Evolutionary conservation across 202 grass and related monocot genomes (phyloP), one percentile per base, ranked within the genome.

Genomic region (Miscanthus sacchariflorus): DNA sequence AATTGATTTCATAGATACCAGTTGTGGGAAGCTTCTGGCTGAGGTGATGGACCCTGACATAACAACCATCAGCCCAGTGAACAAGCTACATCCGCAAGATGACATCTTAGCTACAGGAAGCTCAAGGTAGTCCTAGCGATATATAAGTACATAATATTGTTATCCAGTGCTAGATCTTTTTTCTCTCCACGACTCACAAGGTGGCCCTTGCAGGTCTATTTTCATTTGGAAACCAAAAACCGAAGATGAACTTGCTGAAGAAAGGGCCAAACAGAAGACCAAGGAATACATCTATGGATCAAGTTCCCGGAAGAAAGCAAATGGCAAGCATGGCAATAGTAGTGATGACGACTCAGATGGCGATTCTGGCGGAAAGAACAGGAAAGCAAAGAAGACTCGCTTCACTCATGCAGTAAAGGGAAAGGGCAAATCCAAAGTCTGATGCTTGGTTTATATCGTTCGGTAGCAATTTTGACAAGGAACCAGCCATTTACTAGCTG

Each of bases 1-100:
- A 19, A 99, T 96, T 43, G 96, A 99, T 93, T 96, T 99, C 58
- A 95, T 99, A 85, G 94, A 99, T 45, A 92, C 89, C 5, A 91
- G 74, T 76, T 93, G 89, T 19, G 96, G 96, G 27, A 96, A 91
- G 33, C 94, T 99, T 79, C 80, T 99, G 78, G 96, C 92, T 3
- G 96, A 94, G 88, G 93, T 96, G 67, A 96, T 87, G 72, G 92
- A 99, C 77, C 86, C 92, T 9, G 92, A 96, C 87, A 90, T 96
- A 76, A 92, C 92, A 58, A 99, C 96, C 11, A 99, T 99, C 90
- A 99, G 89, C 71, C 94, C 94, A 6, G 94, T 99, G 52, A 99
- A 96, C 81, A 99, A 99, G 81, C 86, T 96, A 43, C 94, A 98
- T 66, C 96, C 96, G 0, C 74, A 30, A 86, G 94, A 95, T 52